Conservation (phyloP, 768 basidiomycete genomes). For the Austroboletus eburneus region DNA sequence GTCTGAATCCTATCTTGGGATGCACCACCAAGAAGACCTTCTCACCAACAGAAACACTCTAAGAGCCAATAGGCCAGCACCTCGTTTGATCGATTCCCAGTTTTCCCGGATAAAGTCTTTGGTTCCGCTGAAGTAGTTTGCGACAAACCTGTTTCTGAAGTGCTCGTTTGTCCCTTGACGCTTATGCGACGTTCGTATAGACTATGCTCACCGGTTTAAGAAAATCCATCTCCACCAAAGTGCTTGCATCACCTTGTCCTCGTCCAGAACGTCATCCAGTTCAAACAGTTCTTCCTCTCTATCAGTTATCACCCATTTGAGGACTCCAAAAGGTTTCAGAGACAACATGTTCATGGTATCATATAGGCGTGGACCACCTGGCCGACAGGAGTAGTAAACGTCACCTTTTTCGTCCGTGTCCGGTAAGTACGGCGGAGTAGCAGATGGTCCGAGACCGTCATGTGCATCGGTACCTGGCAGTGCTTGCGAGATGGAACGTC, state of each 20-base stretch:
- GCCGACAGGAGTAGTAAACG: constrained; percentile 58
- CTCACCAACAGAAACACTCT: constrained; percentile 59
- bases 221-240: constrained; percentile 76
- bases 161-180: neutral
- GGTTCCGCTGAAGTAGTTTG: constrained; percentile 50
- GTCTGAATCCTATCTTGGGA: neutral
- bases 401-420: constrained; percentile 44
- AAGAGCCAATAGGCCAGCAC: constrained; percentile 65
- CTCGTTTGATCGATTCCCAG: constrained; percentile 62
- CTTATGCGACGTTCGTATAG: neutral
- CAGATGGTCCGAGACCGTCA: constrained; percentile 50
- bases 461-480: constrained; percentile 29
- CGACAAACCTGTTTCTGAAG: constrained; percentile 50
- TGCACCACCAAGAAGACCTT: neutral
- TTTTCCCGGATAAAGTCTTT: constrained; percentile 54
- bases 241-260: constrained; percentile 76
- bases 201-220: constrained; percentile 46
- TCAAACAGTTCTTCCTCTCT: constrained; percentile 76
- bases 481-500: constrained; percentile 11
- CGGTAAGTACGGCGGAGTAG: constrained; percentile 46
- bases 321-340: constrained; percentile 57
- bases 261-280: constrained; percentile 63
- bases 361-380: constrained; percentile 59
- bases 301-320: constrained; percentile 67
- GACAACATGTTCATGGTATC: constrained; percentile 61